These are phyloP conservation scores for Salvia sclarea DNA, from an alignment of 305 asterid genomes.

Conservation along the genomic window DNA sequence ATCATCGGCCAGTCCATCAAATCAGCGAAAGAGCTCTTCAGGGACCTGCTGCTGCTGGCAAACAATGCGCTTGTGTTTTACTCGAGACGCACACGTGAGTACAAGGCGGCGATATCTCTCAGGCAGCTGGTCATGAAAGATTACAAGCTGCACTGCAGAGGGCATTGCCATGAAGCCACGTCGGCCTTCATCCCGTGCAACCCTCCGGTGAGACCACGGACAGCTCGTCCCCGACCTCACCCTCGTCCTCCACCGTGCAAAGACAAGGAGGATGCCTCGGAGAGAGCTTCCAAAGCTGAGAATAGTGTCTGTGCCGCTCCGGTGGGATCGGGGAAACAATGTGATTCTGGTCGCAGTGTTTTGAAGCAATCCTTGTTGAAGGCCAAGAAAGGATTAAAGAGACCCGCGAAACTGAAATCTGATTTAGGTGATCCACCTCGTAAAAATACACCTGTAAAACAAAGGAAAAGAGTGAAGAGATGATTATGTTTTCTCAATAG, in stretches of 20 bases:
- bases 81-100: conserved; percentile 69
- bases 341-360: neutral
- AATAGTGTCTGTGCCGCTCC: neutral
- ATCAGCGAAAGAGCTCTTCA: conserved; percentile 62
- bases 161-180: conserved; percentile 44
- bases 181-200: conserved; percentile 48
- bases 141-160: conserved; percentile 45
- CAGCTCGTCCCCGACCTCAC: conserved; percentile 56
- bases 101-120: conserved; percentile 63
- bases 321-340: conserved; percentile 2
- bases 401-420: conserved; percentile 8
- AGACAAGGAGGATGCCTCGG: conserved; percentile 4
- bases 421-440: conserved; percentile 4
- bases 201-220: conserved; percentile 72
- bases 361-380: conserved; percentile 10
- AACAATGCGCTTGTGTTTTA: conserved; percentile 74
- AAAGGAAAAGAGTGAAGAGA: conserved; percentile 29
- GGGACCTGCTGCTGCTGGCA: conserved; percentile 73
- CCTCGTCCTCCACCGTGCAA: conserved; percentile 31
- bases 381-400: conserved; percentile 24
- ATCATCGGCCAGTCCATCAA: conserved; percentile 45
- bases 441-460: conserved; percentile 26
- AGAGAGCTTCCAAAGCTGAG: neutral
- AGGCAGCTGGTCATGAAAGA: conserved; percentile 57
- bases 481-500: neutral